phyloP scores from a whole-genome alignment of 768 basidiomycete genomes.

The Clavulina sp. region DNA sequence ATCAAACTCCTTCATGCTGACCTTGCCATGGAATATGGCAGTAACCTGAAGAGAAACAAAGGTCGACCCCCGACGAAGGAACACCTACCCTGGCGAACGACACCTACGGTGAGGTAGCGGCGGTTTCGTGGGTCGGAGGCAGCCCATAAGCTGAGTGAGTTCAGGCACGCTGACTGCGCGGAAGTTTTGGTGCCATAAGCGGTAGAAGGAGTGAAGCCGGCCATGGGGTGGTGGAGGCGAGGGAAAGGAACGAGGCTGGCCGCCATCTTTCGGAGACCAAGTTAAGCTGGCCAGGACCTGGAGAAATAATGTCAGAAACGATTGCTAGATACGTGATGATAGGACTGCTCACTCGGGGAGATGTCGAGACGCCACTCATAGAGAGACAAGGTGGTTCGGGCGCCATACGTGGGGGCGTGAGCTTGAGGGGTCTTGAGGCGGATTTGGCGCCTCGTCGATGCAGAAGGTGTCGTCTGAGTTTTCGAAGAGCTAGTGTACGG shows the following conservation, averaged over 20 bases:
- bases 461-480: slow-evolving; percentile 99
- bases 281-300: slow-evolving; percentile 96
- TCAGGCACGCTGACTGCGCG: slow-evolving; percentile 95
- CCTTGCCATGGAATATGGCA: slow-evolving; percentile 96
- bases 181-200: slow-evolving; percentile 87
- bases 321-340: background rate
- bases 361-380: slow-evolving; percentile 98
- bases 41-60: slow-evolving; percentile 37
- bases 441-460: slow-evolving; percentile 99
- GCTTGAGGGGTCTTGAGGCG: slow-evolving; percentile 97
- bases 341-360: slow-evolving; percentile 41
- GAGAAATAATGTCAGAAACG: background rate
- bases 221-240: slow-evolving; percentile 99
- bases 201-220: slow-evolving; percentile 86
- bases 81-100: background rate
- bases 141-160: slow-evolving; percentile 96
- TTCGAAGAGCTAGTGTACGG: slow-evolving; percentile 96
- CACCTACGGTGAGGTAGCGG: slow-evolving; percentile 79
- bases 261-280: slow-evolving; percentile 90
- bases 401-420: slow-evolving; percentile 86
- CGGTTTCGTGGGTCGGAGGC: slow-evolving; percentile 94
- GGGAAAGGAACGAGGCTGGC: slow-evolving; percentile 99
- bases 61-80: background rate
- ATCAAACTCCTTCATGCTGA: slow-evolving; percentile 98
- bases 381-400: slow-evolving; percentile 94